phyloP scores from a whole-genome alignment of 2,329 filamentous ascomycete species.

The Pseudonectria buxi region DNA sequence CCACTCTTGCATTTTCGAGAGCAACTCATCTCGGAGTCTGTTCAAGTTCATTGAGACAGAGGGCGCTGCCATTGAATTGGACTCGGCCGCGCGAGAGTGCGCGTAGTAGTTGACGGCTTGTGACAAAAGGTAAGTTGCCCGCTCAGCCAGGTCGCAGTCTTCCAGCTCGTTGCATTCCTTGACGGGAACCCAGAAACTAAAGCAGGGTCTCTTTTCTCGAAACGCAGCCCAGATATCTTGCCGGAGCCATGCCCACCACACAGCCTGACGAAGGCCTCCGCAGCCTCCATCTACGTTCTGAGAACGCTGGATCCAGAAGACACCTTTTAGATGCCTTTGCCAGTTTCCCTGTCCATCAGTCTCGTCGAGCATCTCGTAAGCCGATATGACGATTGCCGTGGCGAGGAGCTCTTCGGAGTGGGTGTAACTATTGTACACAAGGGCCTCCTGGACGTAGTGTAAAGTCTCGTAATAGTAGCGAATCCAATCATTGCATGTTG shows the following conservation, averaged over 20 bases:
- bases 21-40: conserved; percentile 30
- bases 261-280: conserved; percentile 47
- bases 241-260: conserved; percentile 62
- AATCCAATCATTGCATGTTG: conserved; percentile 21
- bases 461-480: conserved; percentile 57
- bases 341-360: conserved; percentile 39
- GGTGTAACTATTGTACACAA: conserved; percentile 51
- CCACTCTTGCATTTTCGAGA: conserved; percentile 26
- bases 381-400: conserved; percentile 53
- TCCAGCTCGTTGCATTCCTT: conserved; percentile 40
- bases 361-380: conserved; percentile 61
- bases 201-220: conserved; percentile 46
- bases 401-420: conserved; percentile 51
- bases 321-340: conserved; percentile 57
- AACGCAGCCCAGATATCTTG: conserved; percentile 62
- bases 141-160: conserved; percentile 47
- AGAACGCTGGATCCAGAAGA: conserved; percentile 60
- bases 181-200: conserved; percentile 53
- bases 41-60: background rate
- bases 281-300: conserved; percentile 54
- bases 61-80: background rate
- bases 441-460: conserved; percentile 53
- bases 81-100: conserved; percentile 20
- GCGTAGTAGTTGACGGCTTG: conserved; percentile 53
- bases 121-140: conserved; percentile 48